Evolutionary conservation across 352 stramenopile genomes (phyloP), one percentile per base, ranked within the genome.

Genomic region (Pythium apleroticum): DNA sequence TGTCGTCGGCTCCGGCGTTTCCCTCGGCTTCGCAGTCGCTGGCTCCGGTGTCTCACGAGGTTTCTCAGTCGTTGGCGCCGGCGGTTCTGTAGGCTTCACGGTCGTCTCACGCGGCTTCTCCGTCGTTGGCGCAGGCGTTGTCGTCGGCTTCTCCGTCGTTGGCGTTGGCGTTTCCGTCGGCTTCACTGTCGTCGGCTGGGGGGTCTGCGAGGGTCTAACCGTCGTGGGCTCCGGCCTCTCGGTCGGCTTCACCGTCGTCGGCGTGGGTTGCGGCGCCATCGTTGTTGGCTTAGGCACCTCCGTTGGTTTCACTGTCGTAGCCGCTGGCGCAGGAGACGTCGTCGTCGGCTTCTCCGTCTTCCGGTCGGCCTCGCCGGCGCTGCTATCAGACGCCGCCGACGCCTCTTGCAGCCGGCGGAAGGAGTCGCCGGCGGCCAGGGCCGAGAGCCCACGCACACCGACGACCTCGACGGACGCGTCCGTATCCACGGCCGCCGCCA

Each of bases 241-340:
- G n/a, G 37, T 61, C 15, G 52, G 59, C 41, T 52, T 53, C 2
- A 11, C 22, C 41, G 54, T 61, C 20, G 55, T 52, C 25, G 63
- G 35, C 11, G 17, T 12, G 55, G 33, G 2, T 25, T 12, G 11
- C 37, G 37, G 11, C 37, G 2, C 22, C 11, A 12, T 3, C 7
- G 52, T 50, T 3, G 27, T 49, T 19, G 60, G 41, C 19, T 24
- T 14, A 4, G 59, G 45, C 9, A 45, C 22, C 25, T 57, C 30
- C 19, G 45, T 57, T 5, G 46, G 39, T 27, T 45, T 43, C 14
- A 31, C 27, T 55, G 56, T 63, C 24, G 48, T n/a, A 25, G 48
- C 7, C 27, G 11, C 7, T 19, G 27, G 37, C 37, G n/a, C n/a
- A n/a, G n/a, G n/a, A n/a, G 55, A 39, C 24, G 39, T 31, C 8